These are phyloP conservation scores for Annulohypoxylon bovei DNA, from an alignment of 495 filamentous ascomycete species.

Conservation along the genomic window DNA sequence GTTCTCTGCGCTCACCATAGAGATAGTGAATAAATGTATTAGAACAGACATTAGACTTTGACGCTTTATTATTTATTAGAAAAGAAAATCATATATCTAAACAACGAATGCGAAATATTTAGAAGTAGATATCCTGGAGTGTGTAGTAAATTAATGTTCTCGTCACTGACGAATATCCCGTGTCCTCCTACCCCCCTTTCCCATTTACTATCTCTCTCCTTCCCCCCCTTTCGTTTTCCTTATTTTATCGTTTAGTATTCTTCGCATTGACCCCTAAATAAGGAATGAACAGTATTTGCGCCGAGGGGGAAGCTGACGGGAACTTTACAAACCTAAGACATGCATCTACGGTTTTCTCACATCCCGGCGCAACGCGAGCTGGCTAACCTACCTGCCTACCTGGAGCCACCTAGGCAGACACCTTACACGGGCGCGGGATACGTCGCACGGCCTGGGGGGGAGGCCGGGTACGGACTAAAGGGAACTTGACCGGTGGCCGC, in stretches of 20 bases:
- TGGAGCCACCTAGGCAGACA: background rate
- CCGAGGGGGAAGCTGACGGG: conserved; percentile 28
- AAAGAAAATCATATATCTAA: no score
- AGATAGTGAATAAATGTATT: no score
- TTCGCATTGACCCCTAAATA: background rate
- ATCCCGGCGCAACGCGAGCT: conserved; percentile 15
- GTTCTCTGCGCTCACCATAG: no score
- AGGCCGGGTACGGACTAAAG: background rate
- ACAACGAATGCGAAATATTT: no score
- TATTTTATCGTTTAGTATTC: background rate
- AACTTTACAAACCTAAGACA: conserved; percentile 39
- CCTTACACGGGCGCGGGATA: conserved; percentile 11
- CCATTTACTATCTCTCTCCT: no score
- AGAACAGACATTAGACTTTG: no score
- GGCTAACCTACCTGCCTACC: background rate
- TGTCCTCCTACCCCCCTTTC: no score
- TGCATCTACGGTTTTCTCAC: conserved; percentile 20
- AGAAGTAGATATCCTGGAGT: no score
- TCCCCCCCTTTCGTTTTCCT: background rate
- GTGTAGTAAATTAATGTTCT: background rate
- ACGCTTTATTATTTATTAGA: no score
- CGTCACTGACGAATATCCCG: no score
- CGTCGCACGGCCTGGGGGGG: conserved; percentile 17
- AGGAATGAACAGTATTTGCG: background rate
- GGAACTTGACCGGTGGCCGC: conserved; percentile 1